Evolutionary conservation across 2,329 filamentous ascomycete genomes (phyloP).

Genomic region (Fusarium devonianum): DNA sequence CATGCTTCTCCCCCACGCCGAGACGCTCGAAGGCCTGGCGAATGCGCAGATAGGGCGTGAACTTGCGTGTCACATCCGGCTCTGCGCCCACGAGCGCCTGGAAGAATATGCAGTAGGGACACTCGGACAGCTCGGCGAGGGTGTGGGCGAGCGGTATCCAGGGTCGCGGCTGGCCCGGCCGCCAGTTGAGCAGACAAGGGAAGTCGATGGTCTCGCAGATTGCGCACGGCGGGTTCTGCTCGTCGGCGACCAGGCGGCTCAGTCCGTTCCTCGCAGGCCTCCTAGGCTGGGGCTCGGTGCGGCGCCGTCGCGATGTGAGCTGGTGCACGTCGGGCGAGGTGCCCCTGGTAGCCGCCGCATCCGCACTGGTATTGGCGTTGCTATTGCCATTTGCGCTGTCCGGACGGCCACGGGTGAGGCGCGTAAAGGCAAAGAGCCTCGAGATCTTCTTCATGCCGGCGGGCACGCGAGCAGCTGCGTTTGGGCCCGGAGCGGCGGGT

Average conservation of each 20-base stretch:
- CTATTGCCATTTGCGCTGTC: constrained; percentile 29
- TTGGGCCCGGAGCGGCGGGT: constrained; percentile 25
- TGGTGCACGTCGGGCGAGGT: constrained; percentile 46
- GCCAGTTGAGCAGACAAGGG: constrained; percentile 47
- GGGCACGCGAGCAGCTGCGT: constrained; percentile 23
- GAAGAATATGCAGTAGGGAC: constrained; percentile 51
- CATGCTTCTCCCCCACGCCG: constrained; percentile 48
- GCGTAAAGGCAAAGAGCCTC: constrained; percentile 46
- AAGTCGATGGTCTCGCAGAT: constrained; percentile 49
- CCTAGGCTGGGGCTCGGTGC: constrained; percentile 30
- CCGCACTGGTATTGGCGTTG: constrained; percentile 30
- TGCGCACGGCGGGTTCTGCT: constrained; percentile 41
- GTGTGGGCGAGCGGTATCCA: constrained; percentile 49
- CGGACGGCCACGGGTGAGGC: constrained; percentile 41
- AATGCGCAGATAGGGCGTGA: constrained; percentile 50
- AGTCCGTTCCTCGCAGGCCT: constrained; percentile 41
- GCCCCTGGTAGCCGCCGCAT: constrained; percentile 35
- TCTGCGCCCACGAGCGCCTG: constrained; percentile 45
- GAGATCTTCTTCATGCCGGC: constrained; percentile 48
- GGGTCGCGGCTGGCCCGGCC: constrained; percentile 45
- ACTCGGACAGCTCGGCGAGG: constrained; percentile 40
- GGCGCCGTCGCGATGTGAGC: constrained; percentile 43
- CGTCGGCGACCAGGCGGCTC: constrained; percentile 42
- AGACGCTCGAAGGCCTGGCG: constrained; percentile 49
- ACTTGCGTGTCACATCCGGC: constrained; percentile 44